Base-by-base conservation (phyloP, 495 filamentous ascomycete species). In the Penicillium arizonense region DNA sequence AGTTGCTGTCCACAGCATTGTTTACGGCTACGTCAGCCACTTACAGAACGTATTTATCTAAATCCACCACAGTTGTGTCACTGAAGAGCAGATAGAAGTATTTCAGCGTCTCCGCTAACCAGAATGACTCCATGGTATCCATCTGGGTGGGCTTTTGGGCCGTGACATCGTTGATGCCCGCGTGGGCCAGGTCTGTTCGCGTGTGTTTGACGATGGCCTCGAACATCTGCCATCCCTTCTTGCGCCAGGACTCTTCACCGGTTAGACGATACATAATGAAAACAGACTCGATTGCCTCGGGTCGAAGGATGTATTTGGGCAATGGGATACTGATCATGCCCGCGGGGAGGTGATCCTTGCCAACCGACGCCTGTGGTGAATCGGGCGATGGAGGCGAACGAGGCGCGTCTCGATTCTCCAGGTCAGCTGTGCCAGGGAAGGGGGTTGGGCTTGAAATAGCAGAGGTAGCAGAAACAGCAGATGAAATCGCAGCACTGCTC, bases 211-310 rank as follows among this genome's bases (percentile, higher is more conserved):
- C 71, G 56, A 96, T 80, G 8, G 90, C 80, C 62, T 86, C 71
- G 64, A 91, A 96, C 91, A 96, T 96, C 44, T 82, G 79, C 91
- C 91, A 96, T 16, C 91, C 91, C 58, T 88, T 88, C 50, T 88
- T 82, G 48, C 90, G 89, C 90, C 90, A 96, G 41, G 72, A 66
- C 0, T 78, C 67, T 49, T 94, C 88, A 47, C 90, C 91, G 0
- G 91, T 96, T 56, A 94, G 85, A 61, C 91, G 88, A 75, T 88
- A 96, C 87, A 96, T 90, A 75, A 95, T 91, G 79, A 90, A 96
- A 12, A 96, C 90, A 2, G 89, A 95, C 67, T 96, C 91, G 57
- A 96, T 96, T 3, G 91, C 91, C 75, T 96, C 91, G 39, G 91
- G 91, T 40, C 90, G 91, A 50, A 97, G 81, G 49, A 93, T 86